Percentiles rank a stretch among this genome's conserved stretches.
Evolutionary conservation across 1,284 basidiomycete species (phyloP).

Genomic region (Lentinula novae-zelandiae): DNA sequence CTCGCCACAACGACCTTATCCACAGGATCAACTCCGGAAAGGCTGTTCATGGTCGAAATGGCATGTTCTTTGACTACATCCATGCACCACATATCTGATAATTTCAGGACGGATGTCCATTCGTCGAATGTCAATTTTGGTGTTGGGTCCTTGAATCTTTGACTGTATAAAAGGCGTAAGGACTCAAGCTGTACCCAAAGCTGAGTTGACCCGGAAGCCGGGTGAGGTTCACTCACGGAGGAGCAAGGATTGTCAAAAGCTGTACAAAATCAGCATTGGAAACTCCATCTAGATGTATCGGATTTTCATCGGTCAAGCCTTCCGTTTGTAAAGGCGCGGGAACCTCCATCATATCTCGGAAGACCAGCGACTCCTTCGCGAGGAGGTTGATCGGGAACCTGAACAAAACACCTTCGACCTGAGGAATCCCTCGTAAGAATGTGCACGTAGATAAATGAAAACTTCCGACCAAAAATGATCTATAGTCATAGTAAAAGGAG

Average conservation of each 20-base stretch:
- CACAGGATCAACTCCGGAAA: not conserved
- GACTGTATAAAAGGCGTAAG: not conserved
- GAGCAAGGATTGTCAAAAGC: not conserved
- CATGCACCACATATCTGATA: slow-evolving; percentile 13
- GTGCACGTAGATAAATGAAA: not conserved
- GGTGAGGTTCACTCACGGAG: not conserved
- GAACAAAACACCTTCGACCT: not conserved
- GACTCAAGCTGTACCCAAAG: no score
- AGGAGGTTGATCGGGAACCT: not conserved
- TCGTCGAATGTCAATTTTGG: not conserved
- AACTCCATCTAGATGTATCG: not conserved
- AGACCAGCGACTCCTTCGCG: not conserved
- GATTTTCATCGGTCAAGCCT: not conserved
- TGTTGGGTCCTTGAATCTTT: not conserved
- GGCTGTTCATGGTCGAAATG: slow-evolving; percentile 6
- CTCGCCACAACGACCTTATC: slow-evolving; percentile 18
- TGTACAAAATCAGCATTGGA: not conserved
- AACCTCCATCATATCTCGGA: not conserved
- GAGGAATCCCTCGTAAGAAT: no score
- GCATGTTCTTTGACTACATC: slow-evolving; percentile 18
- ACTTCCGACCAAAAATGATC: not conserved
- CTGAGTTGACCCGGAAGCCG: no score
- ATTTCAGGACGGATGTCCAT: slow-evolving; percentile 4
- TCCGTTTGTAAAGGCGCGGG: not conserved
- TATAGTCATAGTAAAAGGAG: not conserved